These are phyloP conservation scores for Melampsora americana DNA, from an alignment of 1,284 basidiomycete genomes.

Conservation along the genomic window DNA sequence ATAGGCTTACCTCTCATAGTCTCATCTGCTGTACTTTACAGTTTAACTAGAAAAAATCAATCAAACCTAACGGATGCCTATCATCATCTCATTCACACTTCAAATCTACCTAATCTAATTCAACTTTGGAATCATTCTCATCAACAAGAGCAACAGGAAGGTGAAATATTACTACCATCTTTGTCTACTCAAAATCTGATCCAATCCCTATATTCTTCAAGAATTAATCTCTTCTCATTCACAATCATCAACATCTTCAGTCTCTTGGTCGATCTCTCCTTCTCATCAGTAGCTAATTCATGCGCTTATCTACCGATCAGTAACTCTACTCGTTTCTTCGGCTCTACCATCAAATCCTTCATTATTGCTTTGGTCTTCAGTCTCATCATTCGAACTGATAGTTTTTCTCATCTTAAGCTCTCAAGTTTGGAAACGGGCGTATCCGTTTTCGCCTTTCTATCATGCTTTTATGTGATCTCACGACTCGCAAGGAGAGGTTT, in stretches of 20 bases:
- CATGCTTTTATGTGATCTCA: slow-evolving; percentile 81
- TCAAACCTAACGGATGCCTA: slow-evolving; percentile 6
- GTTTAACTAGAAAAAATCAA: slow-evolving; percentile 45
- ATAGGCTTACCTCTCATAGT: slow-evolving; percentile 50
- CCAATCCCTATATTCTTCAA: slow-evolving; percentile 49
- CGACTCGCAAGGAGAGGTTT: slow-evolving; percentile 87
- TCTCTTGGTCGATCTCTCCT: slow-evolving; percentile 51
- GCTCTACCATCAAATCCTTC: slow-evolving; percentile 47
- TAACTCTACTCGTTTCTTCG: slow-evolving; percentile 52
- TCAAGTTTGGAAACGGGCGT: slow-evolving; percentile 74
- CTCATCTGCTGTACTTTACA: slow-evolving; percentile 48
- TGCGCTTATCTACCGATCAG: slow-evolving; percentile 51
- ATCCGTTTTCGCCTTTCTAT: slow-evolving; percentile 80
- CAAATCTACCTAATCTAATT: slow-evolving; percentile 44
- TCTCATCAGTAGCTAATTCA: slow-evolving; percentile 50
- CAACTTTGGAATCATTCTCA: slow-evolving; percentile 50
- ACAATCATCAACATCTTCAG: slow-evolving; percentile 53
- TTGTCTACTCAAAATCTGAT: slow-evolving; percentile 47
- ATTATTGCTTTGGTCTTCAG: slow-evolving; percentile 36
- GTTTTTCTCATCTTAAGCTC: slow-evolving; percentile 54
- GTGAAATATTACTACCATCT: not conserved
- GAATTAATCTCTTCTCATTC: slow-evolving; percentile 53
- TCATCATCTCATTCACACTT: not conserved
- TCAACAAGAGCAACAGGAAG: slow-evolving; percentile 44
- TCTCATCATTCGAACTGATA: slow-evolving; percentile 45